phyloP scores from a whole-genome alignment of 1,139 yeast species.

The Yamadazyma friedrichii region DNA sequence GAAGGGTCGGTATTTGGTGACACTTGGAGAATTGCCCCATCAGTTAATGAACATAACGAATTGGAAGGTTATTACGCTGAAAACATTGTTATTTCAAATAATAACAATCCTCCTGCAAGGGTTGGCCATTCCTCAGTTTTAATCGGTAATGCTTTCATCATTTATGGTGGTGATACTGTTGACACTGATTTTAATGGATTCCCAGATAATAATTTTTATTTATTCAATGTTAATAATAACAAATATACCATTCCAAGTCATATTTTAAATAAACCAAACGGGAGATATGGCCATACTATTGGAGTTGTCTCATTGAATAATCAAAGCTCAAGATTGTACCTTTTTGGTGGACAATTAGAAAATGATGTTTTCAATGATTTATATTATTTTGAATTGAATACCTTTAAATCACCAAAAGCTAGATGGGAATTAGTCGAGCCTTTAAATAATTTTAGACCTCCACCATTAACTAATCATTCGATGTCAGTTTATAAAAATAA shows the following conservation, averaged over 20 bases:
- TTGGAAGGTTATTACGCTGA: slow-evolving; percentile 50
- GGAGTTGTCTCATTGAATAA: slow-evolving; percentile 59
- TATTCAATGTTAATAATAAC: slow-evolving; percentile 84
- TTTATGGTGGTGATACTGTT: slow-evolving; percentile 95
- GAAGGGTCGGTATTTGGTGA: slow-evolving; percentile 94
- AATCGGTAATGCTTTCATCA: slow-evolving; percentile 92
- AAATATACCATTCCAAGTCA: slow-evolving; percentile 92
- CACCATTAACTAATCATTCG: slow-evolving; percentile 89
- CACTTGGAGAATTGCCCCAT: slow-evolving; percentile 74
- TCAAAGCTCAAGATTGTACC: slow-evolving; percentile 69
- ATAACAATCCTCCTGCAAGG: slow-evolving; percentile 83
- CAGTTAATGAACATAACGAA: slow-evolving; percentile 22
- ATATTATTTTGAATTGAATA: slow-evolving; percentile 81
- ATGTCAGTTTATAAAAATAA: slow-evolving; percentile 79
- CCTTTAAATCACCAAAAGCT: slow-evolving; percentile 81
- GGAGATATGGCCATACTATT: slow-evolving; percentile 91
- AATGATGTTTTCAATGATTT: slow-evolving; percentile 83
- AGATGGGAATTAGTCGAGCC: slow-evolving; percentile 79
- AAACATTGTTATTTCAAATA: slow-evolving; percentile 55
- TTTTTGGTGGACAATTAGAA: slow-evolving; percentile 96
- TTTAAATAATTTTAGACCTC: slow-evolving; percentile 59
- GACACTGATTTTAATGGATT: slow-evolving; percentile 77
- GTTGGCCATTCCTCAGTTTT: slow-evolving; percentile 94
- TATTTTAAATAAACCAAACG: slow-evolving; percentile 78
- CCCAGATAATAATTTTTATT: slow-evolving; percentile 84